phyloP scores from a whole-genome alignment of 768 basidiomycete genomes.

The Mycena floridula region DNA sequence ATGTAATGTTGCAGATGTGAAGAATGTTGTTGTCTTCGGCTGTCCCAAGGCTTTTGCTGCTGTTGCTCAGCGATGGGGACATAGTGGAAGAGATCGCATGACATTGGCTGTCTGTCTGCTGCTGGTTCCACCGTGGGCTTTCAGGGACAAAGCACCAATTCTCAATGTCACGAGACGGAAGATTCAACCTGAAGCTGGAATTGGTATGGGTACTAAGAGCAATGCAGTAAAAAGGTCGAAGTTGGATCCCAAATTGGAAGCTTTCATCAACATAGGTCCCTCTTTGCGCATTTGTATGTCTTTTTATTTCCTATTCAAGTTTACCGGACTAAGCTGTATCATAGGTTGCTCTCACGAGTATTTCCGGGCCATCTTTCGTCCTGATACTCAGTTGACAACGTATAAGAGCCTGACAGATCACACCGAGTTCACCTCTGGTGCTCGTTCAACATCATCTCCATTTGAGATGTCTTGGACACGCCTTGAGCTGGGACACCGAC shows the following conservation, averaged over 20 bases:
- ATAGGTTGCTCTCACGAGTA: conserved; percentile 8
- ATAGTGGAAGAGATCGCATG: conserved; percentile 6
- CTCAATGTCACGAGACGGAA: background rate
- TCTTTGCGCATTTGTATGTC: background rate
- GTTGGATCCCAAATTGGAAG: conserved; percentile 5
- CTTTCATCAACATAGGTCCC: conserved; percentile 8
- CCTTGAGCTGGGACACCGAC: background rate
- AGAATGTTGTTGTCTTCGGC: conserved; percentile 16
- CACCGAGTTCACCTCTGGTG: background rate
- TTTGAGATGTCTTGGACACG: background rate
- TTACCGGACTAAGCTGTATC: background rate
- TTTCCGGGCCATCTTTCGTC: conserved; percentile 7
- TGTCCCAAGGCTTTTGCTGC: conserved; percentile 12
- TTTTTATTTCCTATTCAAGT: background rate
- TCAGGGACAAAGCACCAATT: background rate
- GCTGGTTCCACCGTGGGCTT: conserved; percentile 12
- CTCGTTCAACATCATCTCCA: background rate
- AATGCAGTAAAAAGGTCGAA: conserved; percentile 2
- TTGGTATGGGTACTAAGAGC: conserved; percentile 1
- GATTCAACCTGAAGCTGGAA: background rate
- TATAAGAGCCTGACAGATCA: background rate
- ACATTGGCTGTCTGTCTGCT: conserved; percentile 6
- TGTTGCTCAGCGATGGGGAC: conserved; percentile 16
- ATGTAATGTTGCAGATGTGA: conserved; percentile 20
- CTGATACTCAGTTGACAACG: background rate